Evolutionary conservation across 2,329 filamentous ascomycete species (phyloP).

Genomic region (Diplodia sapinea): DNA sequence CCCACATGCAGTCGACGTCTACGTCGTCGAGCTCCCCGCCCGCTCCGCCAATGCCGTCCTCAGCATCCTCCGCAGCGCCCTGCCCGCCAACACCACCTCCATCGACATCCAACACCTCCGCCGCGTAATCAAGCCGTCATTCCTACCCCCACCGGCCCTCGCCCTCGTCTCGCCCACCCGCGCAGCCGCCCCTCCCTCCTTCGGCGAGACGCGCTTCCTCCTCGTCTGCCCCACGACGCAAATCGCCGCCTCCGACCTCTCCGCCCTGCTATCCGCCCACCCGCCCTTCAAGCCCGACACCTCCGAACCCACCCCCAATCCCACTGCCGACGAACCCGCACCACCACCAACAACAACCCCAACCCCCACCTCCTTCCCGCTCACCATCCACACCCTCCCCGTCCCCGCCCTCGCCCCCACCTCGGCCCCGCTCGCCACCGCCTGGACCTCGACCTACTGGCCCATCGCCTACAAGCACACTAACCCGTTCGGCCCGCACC

Average conservation of each 20-base stretch:
- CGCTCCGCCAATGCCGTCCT: constrained; percentile 75
- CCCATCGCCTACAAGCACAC: constrained; percentile 85
- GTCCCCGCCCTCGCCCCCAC: constrained; percentile 77
- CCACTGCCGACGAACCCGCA: not conserved
- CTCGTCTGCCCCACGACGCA: constrained; percentile 58
- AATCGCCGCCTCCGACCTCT: constrained; percentile 62
- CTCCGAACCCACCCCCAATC: not conserved
- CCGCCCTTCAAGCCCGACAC: constrained; percentile 44
- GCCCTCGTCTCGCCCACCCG: constrained; percentile 31
- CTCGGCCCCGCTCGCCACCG: constrained; percentile 73
- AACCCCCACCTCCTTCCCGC: constrained; percentile 40
- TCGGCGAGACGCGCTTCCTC: constrained; percentile 53
- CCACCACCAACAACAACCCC: not conserved
- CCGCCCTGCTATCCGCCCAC: constrained; percentile 45
- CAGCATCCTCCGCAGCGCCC: constrained; percentile 54
- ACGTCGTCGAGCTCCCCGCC: constrained; percentile 73
- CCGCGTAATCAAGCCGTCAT: constrained; percentile 73
- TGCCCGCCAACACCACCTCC: constrained; percentile 49
- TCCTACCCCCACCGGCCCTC: constrained; percentile 64
- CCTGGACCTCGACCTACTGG: constrained; percentile 81
- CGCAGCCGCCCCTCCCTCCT: constrained; percentile 44
- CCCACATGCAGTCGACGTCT: constrained; percentile 63
- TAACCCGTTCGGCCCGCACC: constrained; percentile 84
- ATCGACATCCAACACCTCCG: constrained; percentile 65
- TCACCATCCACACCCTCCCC: constrained; percentile 67